Base-by-base conservation (phyloP, 768 basidiomycete species). In the Tulasnella calospora region DNA sequence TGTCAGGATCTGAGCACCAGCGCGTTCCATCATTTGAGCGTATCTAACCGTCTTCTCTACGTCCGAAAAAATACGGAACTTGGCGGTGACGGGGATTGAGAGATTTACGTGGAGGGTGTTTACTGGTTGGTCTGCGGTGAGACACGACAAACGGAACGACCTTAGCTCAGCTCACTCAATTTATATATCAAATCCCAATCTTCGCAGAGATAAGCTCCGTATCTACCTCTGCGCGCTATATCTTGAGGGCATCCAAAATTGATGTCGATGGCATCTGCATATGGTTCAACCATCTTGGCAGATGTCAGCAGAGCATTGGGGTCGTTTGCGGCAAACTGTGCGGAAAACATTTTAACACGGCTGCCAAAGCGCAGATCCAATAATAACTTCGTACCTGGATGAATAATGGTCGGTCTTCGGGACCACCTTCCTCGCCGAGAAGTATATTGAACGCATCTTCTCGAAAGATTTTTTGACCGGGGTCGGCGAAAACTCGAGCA, bases 221-320 rank as follows among this genome's bases (percentile, higher is more conserved):
- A 99, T 57, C 88, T 88, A 0, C 98, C 97, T 35, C 89, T 87
- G 80, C 89, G 89, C 0, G 97, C 98, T 78, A 99, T 98, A 70
- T 97, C 95, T 82, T 99, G 97, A 0, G 97, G 97, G 83, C 98
- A 94, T 0, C 95, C 93, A 80, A 96, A 86, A 83, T 99, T 99
- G 84, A 99, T 87, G 83, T 99, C 98, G 44, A 99, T 90, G 0
- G 94, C 98, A 84, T 99, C 97, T 82, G 95, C 96, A 78, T 92
- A 87, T 0, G 87, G 85, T 81, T 95, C 92, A 9, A 99, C 87
- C 10, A 89, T 86, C 81, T 88, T 89, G 0, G 98, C 98, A 17
- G 96, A 91, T 0, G 86, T 86, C 40, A 99, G 88, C 5, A 98
- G 87, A 46, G 90, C 86, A 5, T 93, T 90, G 0, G 94, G 91